These are phyloP conservation scores for Aspergillus novoparasiticus DNA, from an alignment of 2,329 filamentous ascomycete species.

Conservation along the genomic window DNA sequence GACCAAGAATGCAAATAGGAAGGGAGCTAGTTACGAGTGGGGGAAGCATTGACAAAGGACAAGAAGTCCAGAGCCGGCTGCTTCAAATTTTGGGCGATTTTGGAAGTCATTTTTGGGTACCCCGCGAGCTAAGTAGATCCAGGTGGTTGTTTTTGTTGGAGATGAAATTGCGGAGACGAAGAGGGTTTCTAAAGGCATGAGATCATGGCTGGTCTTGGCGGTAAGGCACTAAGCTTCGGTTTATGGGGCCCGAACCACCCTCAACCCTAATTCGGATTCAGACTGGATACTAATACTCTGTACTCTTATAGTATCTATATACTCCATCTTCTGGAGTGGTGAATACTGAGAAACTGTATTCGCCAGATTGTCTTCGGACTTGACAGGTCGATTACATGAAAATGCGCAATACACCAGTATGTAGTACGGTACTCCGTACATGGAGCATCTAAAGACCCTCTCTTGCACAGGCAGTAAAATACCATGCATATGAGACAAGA, in stretches of 20 bases:
- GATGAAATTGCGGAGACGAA: constrained; percentile 12
- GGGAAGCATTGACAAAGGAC: constrained; percentile 91
- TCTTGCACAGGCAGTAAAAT: not conserved
- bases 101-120: constrained; percentile 34
- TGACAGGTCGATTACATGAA: not conserved
- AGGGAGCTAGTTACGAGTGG: constrained; percentile 68
- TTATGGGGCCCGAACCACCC: not conserved
- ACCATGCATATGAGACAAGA: not conserved
- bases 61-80: constrained; percentile 76
- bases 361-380: not conserved
- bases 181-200: constrained; percentile 12
- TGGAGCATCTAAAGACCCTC: not conserved
- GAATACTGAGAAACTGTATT: not conserved
- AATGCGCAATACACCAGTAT: not conserved
- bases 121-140: constrained; percentile 12
- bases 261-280: not conserved
- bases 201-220: constrained; percentile 15
- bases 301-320: not conserved
- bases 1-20: constrained; percentile 12
- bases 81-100: constrained; percentile 28
- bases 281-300: not conserved
- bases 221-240: constrained; percentile 2
- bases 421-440: not conserved
- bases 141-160: constrained; percentile 6
- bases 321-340: not conserved